Percentiles rank a stretch among this genome's conserved stretches.
These are phyloP conservation scores for Trichosporon sp. DNA, from an alignment of 1,284 basidiomycete species.

Conservation along the genomic window DNA sequence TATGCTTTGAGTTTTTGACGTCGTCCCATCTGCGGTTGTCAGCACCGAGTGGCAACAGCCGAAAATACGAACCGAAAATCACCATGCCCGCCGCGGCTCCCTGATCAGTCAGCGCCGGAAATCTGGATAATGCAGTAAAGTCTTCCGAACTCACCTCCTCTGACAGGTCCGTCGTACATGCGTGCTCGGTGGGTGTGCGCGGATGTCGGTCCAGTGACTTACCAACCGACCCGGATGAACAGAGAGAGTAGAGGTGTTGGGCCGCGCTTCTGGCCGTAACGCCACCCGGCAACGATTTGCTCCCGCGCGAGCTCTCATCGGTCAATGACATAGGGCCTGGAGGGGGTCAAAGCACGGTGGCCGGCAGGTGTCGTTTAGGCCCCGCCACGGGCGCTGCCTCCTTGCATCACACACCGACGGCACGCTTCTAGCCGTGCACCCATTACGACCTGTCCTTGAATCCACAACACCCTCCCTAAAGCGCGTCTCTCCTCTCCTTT, in stretches of 20 bases:
- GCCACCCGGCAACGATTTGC: not conserved
- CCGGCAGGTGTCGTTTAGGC: not conserved
- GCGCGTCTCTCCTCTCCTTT: not conserved
- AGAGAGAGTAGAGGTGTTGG: too few relatives aligned
- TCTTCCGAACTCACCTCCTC: slow-evolving; percentile 32
- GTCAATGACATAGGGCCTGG: not conserved
- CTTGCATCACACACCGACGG: not conserved
- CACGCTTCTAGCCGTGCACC: not conserved
- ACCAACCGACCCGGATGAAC: too few relatives aligned
- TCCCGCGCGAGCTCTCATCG: not conserved
- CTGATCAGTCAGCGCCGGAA: slow-evolving; percentile 41
- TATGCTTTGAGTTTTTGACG: slow-evolving; percentile 82
- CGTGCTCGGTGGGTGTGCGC: not conserved
- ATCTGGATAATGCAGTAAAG: too few relatives aligned
- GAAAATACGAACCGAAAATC: slow-evolving; percentile 56
- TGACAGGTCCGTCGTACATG: slow-evolving; percentile 44
- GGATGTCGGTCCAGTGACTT: too few relatives aligned
- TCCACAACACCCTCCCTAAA: not conserved
- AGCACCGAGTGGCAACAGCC: not conserved
- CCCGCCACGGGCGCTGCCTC: not conserved
- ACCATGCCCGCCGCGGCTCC: slow-evolving; percentile 78
- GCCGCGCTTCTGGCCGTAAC: too few relatives aligned
- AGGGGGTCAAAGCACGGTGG: not conserved
- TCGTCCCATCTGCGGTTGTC: slow-evolving; percentile 66
- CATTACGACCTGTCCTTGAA: not conserved